These are phyloP conservation scores for Yarrowia hollandica DNA, from an alignment of 805 yeast species.

Conservation along the genomic window DNA sequence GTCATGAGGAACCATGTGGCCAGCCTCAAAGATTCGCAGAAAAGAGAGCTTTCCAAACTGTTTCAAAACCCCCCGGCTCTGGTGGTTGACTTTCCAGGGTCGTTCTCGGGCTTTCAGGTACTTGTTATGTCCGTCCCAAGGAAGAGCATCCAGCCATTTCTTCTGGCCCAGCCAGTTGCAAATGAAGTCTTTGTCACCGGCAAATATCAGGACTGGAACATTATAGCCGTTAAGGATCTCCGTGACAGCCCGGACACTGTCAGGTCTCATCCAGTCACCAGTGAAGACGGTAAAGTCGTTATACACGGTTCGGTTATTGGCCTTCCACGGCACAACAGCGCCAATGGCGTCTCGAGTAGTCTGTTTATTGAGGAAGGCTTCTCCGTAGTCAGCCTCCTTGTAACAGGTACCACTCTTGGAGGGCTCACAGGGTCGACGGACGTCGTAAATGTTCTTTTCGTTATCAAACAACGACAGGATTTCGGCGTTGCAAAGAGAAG, in stretches of 20 bases:
- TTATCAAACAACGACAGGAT: neutral
- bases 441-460: conserved; percentile 1
- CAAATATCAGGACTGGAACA: conserved; percentile 80
- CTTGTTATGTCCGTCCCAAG: conserved; percentile 59
- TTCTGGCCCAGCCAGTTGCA: conserved; percentile 92
- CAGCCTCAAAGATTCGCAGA: conserved; percentile 76
- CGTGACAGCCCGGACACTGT: conserved; percentile 52
- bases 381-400: conserved; percentile 1
- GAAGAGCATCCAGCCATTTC: conserved; percentile 72
- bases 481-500: conserved; percentile 59
- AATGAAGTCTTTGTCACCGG: conserved; percentile 92
- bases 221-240: conserved; percentile 59
- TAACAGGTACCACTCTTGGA: conserved; percentile 6
- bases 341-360: conserved; percentile 18
- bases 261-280: conserved; percentile 71
- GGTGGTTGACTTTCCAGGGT: conserved; percentile 41
- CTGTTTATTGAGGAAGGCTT: neutral
- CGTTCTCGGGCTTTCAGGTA: conserved; percentile 52
- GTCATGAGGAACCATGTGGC: conserved; percentile 91
- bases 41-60: conserved; percentile 70
- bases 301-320: conserved; percentile 11
- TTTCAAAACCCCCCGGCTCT: conserved; percentile 66
- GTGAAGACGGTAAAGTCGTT: conserved; percentile 43
- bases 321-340: conserved; percentile 16
- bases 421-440: neutral